Base-by-base conservation (phyloP, 495 filamentous ascomycete genomes). In the Chlorociboria aeruginascens region DNA sequence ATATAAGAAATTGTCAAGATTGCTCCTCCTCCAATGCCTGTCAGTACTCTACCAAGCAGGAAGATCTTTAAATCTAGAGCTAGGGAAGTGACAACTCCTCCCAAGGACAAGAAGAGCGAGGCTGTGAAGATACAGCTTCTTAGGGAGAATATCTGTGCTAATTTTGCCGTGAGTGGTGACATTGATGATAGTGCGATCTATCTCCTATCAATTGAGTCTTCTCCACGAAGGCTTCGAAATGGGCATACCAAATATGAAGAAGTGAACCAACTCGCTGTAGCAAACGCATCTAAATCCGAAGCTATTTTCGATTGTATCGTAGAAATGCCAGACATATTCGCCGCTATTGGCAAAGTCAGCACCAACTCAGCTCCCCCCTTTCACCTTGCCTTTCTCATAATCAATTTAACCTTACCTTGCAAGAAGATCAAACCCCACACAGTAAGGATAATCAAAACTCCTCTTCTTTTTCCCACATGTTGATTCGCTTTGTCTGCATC, bases 301-400 rank as follows among this genome's bases (percentile, higher is more conserved):
- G 83, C 82, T 53, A 90, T 86, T 34, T 67, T 65, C 2, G 78
- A 82, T 62, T 87, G 83, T 1, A 79, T 82, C 25, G 84, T 88
- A 6, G 80, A 83, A 50, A 90, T 77, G 54, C 84, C 77, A 28
- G 77, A 81, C 69, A 86, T 84, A 61, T 90, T 89, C 52, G 72
- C 74, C 3, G 79, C 79, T 81, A 34, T 37, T 29, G 3, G 7
- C 13, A 40, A 3, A 17, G 16, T 51, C 43, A 51, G 49, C 34
- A 13, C 31, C 3, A 1, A 1, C 29, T 13, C 31, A 32, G 12
- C 43, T 17, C 29, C 8, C 12, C 41, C 2, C 29, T 16, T 25
- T 36, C 20, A 6, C n/a, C 31, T 31, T 14, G 42, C 13, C 29
- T 6, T 34, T 25, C n/a, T 7, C 31, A 38, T 30, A 41, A 11